Evolutionary conservation across 2,329 filamentous ascomycete species (phyloP).

Genomic region (Colletotrichum spaethianum): DNA sequence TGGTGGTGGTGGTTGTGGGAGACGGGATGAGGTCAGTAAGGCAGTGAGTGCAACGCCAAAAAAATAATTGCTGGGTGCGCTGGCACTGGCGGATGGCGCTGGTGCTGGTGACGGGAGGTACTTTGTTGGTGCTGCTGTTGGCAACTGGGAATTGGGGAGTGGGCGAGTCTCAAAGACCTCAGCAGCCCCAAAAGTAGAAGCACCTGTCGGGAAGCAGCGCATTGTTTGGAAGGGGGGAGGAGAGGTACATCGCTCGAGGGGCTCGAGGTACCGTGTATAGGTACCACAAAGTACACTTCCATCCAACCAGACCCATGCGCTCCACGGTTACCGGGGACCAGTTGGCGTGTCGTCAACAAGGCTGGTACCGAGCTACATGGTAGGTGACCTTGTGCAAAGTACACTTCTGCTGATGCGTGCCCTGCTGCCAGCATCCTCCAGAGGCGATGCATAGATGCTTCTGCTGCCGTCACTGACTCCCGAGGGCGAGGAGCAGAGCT

Average conservation of each 20-base stretch:
- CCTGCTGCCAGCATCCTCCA: neutral
- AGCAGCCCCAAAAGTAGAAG: constrained; percentile 18
- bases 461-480: constrained; percentile 15
- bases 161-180: constrained; percentile 32
- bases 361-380: constrained; percentile 7
- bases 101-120: constrained; percentile 15
- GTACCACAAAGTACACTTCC: constrained; percentile 1
- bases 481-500: neutral
- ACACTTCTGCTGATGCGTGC: neutral
- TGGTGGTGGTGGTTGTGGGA: constrained; percentile 30
- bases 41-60: constrained; percentile 37
- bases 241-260: neutral
- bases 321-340: neutral
- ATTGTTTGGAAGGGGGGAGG: constrained; percentile 24
- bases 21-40: constrained; percentile 41
- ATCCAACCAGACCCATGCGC: constrained; percentile 3
- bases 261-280: neutral
- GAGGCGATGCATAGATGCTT: constrained; percentile 26
- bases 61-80: constrained; percentile 31
- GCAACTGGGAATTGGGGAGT: constrained; percentile 1
- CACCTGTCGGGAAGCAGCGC: constrained; percentile 31
- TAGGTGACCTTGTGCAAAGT: neutral
- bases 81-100: constrained; percentile 22
- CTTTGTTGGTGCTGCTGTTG: constrained; percentile 15
- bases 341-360: neutral